phyloP scores from a whole-genome alignment of 2,329 filamentous ascomycete genomes.

The Stagonosporopsis cucurbitacearum region DNA sequence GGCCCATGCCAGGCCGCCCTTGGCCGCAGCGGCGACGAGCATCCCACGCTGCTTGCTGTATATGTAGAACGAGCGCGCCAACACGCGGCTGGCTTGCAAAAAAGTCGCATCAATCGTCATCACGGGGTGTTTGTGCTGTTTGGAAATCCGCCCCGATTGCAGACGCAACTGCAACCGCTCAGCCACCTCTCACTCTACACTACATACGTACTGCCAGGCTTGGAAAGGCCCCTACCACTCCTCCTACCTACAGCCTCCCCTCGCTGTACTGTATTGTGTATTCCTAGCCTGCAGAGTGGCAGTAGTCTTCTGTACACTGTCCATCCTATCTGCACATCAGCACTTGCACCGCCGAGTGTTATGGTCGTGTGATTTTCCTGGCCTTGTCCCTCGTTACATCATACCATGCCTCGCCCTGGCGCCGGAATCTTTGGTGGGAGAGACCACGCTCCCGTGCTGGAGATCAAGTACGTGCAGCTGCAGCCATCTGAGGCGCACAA shows the following conservation, averaged over 20 bases:
- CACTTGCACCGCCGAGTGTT: constrained; percentile 9
- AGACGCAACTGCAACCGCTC: constrained; percentile 17
- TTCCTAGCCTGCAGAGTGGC: neutral
- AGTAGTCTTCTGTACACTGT: neutral
- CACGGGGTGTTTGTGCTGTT: constrained; percentile 8
- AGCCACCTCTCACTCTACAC: constrained; percentile 14
- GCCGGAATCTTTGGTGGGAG: constrained; percentile 45
- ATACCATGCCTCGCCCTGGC: constrained; percentile 41
- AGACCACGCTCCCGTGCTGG: constrained; percentile 43
- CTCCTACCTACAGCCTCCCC: constrained; percentile 1
- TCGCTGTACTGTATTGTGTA: constrained; percentile 1
- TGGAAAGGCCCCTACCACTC: constrained; percentile 3
- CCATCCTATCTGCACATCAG: neutral
- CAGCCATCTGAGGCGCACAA: constrained; percentile 3
- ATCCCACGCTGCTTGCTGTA: constrained; percentile 19
- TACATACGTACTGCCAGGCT: neutral
- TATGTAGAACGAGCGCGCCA: constrained; percentile 14
- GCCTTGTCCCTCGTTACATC: constrained; percentile 23
- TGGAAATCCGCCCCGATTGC: constrained; percentile 4
- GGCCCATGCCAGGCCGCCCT: constrained; percentile 27
- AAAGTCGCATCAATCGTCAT: constrained; percentile 7
- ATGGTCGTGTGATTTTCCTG: constrained; percentile 12
- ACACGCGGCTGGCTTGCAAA: constrained; percentile 12
- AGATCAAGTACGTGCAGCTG: constrained; percentile 51
- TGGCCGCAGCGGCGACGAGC: constrained; percentile 23